These are phyloP conservation scores for Rhododendron ovatum DNA, from an alignment of 148 eudicot genomes.

Conservation along the genomic window DNA sequence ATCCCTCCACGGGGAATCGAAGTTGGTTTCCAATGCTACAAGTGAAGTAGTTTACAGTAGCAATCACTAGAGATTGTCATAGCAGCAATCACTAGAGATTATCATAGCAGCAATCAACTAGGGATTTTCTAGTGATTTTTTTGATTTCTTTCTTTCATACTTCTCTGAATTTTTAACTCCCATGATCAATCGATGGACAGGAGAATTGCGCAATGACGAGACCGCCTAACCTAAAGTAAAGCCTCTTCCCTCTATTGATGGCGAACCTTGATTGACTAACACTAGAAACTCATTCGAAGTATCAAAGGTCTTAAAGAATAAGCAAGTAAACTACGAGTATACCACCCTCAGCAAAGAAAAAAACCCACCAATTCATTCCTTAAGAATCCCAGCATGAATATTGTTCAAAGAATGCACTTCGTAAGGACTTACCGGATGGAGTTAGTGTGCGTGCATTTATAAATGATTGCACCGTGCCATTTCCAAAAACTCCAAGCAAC, in stretches of 20 bases:
- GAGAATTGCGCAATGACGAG: not conserved
- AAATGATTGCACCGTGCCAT: conserved; percentile 97
- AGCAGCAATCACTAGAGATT: not conserved
- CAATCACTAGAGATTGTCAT: not conserved
- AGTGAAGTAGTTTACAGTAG: not conserved
- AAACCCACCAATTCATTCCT: not conserved
- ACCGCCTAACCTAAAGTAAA: not conserved
- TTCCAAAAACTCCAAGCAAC: conserved; percentile 89
- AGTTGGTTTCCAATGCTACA: not conserved
- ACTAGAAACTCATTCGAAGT: not conserved
- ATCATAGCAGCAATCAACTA: not conserved
- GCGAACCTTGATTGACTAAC: not conserved
- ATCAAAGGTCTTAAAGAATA: conserved; percentile 2
- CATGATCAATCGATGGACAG: not conserved
- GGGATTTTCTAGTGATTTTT: not conserved
- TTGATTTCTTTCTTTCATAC: not conserved
- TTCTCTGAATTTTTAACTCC: not conserved
- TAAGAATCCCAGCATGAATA: not conserved
- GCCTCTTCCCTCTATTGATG: not conserved
- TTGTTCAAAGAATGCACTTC: not conserved
- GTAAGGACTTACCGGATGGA: conserved; percentile 47
- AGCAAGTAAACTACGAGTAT: not conserved
- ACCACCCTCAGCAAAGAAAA: not conserved
- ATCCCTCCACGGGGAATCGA: not conserved
- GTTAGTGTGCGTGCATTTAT: conserved; percentile 80